Evolutionary conservation across 805 yeast species (phyloP).

Genomic region (Cyberlindnera misumaiensis): DNA sequence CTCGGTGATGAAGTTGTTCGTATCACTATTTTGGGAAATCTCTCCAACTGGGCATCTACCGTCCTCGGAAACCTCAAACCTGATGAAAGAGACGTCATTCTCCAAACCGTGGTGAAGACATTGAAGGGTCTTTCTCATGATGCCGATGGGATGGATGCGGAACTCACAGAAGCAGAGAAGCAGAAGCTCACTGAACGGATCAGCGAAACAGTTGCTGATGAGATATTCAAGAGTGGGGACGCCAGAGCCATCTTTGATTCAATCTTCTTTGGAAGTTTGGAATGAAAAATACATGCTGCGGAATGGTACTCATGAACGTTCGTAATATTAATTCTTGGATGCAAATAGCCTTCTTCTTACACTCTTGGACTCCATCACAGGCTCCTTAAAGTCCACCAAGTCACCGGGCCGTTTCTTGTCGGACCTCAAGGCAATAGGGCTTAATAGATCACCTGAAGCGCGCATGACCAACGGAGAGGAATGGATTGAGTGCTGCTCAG

Average conservation of each 20-base stretch:
- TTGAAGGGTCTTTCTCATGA: constrained; percentile 37
- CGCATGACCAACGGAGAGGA: constrained; percentile 12
- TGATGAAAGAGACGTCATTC: constrained; percentile 42
- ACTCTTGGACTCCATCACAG: constrained; percentile 7
- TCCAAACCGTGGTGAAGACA: constrained; percentile 47
- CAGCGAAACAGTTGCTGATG: constrained; percentile 51
- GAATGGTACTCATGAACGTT: background rate
- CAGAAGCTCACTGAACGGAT: constrained; percentile 47
- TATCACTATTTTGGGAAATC: constrained; percentile 75
- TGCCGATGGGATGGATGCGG: constrained; percentile 30
- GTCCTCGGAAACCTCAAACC: constrained; percentile 36
- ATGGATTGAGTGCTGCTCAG: background rate
- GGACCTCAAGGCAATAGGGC: constrained; percentile 20
- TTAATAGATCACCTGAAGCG: constrained; percentile 12
- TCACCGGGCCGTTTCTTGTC: constrained; percentile 9
- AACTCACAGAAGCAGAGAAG: constrained; percentile 28
- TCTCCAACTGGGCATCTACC: constrained; percentile 69
- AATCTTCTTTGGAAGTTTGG: constrained; percentile 63
- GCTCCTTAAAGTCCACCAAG: background rate
- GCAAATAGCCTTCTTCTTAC: constrained; percentile 27
- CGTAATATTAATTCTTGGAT: background rate
- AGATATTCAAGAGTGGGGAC: constrained; percentile 39
- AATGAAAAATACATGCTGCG: constrained; percentile 1
- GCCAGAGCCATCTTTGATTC: constrained; percentile 51
- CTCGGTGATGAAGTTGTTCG: constrained; percentile 86